Percentiles rank a stretch among this genome's conserved stretches.
Evolutionary conservation across 306 rosid species (phyloP).

Genomic region (Argentina anserina): DNA sequence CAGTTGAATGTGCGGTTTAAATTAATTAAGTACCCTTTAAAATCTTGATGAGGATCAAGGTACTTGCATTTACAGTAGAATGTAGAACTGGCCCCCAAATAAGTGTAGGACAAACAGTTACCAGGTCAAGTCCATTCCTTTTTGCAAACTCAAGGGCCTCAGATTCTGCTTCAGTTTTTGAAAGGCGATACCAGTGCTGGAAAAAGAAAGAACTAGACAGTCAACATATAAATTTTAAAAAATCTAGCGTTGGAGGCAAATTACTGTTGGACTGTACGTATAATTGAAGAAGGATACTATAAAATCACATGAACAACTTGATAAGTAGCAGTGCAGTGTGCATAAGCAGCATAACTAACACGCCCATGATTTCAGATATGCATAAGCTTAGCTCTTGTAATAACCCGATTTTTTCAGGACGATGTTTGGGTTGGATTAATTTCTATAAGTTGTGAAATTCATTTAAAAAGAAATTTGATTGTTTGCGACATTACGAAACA

Average conservation of each 20-base stretch:
- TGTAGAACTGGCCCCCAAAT: slow-evolving; percentile 50
- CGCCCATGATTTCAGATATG: neutral
- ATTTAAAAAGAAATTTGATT: too few relatives aligned
- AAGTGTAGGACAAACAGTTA: slow-evolving; percentile 46
- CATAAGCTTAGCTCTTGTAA: neutral
- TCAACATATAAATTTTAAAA: too few relatives aligned
- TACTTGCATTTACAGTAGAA: slow-evolving; percentile 44
- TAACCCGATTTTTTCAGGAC: too few relatives aligned
- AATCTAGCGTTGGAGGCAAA: too few relatives aligned
- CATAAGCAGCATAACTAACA: too few relatives aligned
- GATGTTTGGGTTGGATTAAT: too few relatives aligned
- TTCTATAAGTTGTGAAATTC: too few relatives aligned
- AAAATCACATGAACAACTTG: too few relatives aligned
- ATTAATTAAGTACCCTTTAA: slow-evolving; percentile 34
- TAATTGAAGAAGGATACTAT: too few relatives aligned
- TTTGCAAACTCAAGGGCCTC: slow-evolving; percentile 49
- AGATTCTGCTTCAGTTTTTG: slow-evolving; percentile 67
- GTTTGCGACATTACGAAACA: too few relatives aligned
- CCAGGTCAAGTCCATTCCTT: slow-evolving; percentile 41
- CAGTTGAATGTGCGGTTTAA: neutral
- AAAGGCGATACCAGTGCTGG: slow-evolving; percentile 60
- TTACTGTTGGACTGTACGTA: neutral
- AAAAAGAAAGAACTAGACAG: neutral
- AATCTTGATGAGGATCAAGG: slow-evolving; percentile 30
- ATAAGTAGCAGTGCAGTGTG: neutral